Evolutionary conservation across 192 early-diverging fungal species (phyloP), one percentile per base, ranked within the genome.

Genomic region (Thamnidium elegans): DNA sequence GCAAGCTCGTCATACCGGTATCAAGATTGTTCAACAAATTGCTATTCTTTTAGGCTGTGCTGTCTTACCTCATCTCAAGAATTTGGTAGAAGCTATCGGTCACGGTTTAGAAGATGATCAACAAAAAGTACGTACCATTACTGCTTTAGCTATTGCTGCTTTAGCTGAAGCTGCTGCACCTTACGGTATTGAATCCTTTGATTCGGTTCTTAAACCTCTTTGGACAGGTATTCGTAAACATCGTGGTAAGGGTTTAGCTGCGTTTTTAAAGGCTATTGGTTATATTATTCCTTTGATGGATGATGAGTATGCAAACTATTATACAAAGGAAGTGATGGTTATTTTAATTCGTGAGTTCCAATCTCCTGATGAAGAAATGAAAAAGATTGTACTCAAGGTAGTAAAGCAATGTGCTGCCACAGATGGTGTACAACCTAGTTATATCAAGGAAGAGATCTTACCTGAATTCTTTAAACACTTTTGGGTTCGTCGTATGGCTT

Each of bases 251-350:
- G 92, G 93, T 14, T 80, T 97, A 32, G 96, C 97, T 8, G 95
- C 96, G 0, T 98, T 99, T 80, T 80, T 99, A 66, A 97, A 98
- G 73, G 96, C 96, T n/a, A 93, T 97, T 69, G 97, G 97, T 30
- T 97, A 90, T 63, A 94, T 99, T 58, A 97, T 98, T 63, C 96
- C 97, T 19, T 79, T 99, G 51, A 98, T 99, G 95, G 94, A 96
- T 64, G 83, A 84, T 43, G 95, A 97, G 68, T 89, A 95, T 65
- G 94, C 96, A 50, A 94, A 92, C 73, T 88, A 91, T 71, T 94
- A 94, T 76, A 95, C 96, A 8, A 89, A 91, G 72, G 91, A 97
- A 61, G 91, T 96, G 42, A 94, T 99, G 94, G 71, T 85, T 6
- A 91, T 91, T 36, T 72, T 99, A 51, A 90, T 97, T 34, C 85